These are phyloP conservation scores for Eruca vesicaria DNA, from an alignment of 441 rosid genomes.

Conservation along the genomic window DNA sequence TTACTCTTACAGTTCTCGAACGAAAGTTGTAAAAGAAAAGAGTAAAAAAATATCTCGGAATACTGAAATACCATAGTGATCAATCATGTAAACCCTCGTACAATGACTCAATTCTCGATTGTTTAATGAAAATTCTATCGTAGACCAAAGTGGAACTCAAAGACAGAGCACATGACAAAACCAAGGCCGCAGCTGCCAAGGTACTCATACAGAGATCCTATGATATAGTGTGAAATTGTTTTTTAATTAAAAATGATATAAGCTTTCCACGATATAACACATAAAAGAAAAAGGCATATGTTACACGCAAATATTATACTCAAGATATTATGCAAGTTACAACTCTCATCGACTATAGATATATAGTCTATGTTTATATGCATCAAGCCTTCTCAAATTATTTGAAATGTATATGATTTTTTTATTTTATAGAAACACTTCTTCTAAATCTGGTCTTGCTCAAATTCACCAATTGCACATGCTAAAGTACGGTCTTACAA, in stretches of 20 bases:
- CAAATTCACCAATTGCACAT: background rate
- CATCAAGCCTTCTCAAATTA: background rate
- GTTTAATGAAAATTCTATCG: background rate
- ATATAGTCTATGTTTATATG: background rate
- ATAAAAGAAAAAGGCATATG: background rate
- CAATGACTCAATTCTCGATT: background rate
- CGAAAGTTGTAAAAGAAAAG: background rate
- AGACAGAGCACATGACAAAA: conserved; percentile 27
- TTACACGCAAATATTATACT: background rate
- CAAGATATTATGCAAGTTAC: background rate
- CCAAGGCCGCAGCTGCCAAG: conserved; percentile 21
- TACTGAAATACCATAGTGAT: background rate
- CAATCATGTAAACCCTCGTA: background rate
- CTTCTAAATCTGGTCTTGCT: background rate
- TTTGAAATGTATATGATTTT: background rate
- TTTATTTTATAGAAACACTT: background rate
- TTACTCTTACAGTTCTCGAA: background rate
- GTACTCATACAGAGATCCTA: background rate
- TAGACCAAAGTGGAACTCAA: conserved; percentile 51
- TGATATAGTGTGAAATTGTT: background rate
- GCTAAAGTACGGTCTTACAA: background rate
- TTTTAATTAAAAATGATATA: background rate
- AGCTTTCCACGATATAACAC: background rate
- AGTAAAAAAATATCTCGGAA: background rate
- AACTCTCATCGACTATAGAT: background rate